Conservation (phyloP, 129 eudicot genomes). For the Artemisia tridentata region DNA sequence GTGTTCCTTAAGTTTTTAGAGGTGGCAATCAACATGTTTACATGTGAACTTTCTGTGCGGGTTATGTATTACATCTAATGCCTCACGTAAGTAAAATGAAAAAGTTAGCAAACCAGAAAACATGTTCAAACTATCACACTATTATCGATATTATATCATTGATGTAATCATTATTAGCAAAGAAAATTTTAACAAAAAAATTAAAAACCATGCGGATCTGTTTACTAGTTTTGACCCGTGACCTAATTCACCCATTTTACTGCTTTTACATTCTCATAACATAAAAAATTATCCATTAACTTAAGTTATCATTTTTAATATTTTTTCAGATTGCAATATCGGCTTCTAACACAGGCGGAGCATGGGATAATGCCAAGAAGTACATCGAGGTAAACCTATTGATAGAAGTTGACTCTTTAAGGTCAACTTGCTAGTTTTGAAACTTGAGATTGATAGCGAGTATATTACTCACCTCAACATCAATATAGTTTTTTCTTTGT, state of each 20-base stretch:
- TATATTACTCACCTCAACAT: neutral
- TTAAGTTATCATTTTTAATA: neutral
- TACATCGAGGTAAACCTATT: constrained; percentile 43
- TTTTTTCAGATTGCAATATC: constrained; percentile 43
- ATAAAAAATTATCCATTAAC: neutral
- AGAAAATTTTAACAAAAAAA: too few species aligned
- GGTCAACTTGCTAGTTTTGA: constrained; percentile 1
- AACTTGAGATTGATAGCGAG: neutral
- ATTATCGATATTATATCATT: too few species aligned
- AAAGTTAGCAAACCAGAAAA: too few species aligned
- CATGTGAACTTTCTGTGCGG: too few species aligned
- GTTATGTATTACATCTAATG: too few species aligned
- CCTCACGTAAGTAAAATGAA: too few species aligned
- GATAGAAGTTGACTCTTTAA: neutral
- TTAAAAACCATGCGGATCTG: too few species aligned
- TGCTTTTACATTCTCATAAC: neutral
- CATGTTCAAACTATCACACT: too few species aligned
- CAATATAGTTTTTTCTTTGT: neutral
- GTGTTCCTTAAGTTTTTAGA: neutral
- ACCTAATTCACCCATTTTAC: neutral
- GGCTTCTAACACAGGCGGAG: constrained; percentile 63
- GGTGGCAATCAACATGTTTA: neutral
- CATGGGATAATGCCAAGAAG: constrained; percentile 64
- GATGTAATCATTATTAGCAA: too few species aligned
- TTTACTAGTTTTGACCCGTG: neutral